These are phyloP conservation scores for Teratosphaeria epicoccoides DNA, from an alignment of 2,329 filamentous ascomycete genomes.

Conservation along the genomic window DNA sequence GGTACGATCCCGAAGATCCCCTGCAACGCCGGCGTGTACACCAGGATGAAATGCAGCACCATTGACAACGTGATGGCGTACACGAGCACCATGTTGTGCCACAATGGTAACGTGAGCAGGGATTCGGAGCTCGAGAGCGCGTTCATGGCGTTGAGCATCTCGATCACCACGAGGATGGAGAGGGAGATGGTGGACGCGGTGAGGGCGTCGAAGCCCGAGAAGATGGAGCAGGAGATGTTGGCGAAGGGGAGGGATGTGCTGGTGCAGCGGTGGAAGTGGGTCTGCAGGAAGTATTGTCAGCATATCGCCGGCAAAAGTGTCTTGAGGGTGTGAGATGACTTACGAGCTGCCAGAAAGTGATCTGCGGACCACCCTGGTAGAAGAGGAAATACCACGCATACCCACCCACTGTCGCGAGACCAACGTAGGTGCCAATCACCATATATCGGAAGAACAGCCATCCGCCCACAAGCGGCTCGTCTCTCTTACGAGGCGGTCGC, in stretches of 20 bases:
- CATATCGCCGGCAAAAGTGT: not conserved
- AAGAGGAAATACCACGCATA: constrained; percentile 99
- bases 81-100: constrained; percentile 97
- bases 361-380: constrained; percentile 79
- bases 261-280: constrained; percentile 83
- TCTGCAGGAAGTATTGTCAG: constrained; percentile 27
- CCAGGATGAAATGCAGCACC: constrained; percentile 84
- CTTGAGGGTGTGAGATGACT: constrained; percentile 18
- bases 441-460: constrained; percentile 98
- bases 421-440: constrained; percentile 91
- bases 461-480: constrained; percentile 82
- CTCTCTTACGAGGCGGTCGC: constrained; percentile 77
- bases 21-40: constrained; percentile 87
- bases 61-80: constrained; percentile 90
- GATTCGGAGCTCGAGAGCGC: constrained; percentile 92
- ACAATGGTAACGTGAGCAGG: constrained; percentile 83
- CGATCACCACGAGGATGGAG: constrained; percentile 85
- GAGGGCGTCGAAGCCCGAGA: constrained; percentile 73
- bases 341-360: constrained; percentile 75
- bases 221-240: constrained; percentile 86
- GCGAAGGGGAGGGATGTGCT: constrained; percentile 58
- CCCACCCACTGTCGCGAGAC: constrained; percentile 84
- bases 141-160: constrained; percentile 99
- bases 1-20: constrained; percentile 83
- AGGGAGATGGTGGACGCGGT: constrained; percentile 87